phyloP scores from a whole-genome alignment of 129 eudicot species.

The Helianthus annuus region HanXRQr2.0-SUNRISE NC_035434.2:169855385-169855884 shows the following conservation, averaged over 20 bases:
- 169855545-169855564: not conserved
- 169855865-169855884: no score
- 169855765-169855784: not conserved
- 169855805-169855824: not conserved
- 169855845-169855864: not conserved
- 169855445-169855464: not conserved
- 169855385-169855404: no score
- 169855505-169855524: not conserved
- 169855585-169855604: slow-evolving; percentile 11
- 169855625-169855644: slow-evolving; percentile 13
- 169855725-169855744: not conserved
- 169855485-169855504: slow-evolving; percentile 3
- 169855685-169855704: slow-evolving; percentile 23
- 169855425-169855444: not conserved
- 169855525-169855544: not conserved
- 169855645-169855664: not conserved
- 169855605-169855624: slow-evolving; percentile 32
- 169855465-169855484: not conserved
- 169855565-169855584: not conserved
- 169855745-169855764: not conserved
- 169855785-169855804: slow-evolving; percentile 13
- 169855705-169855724: not conserved
- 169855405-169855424: not conserved
- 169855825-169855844: not conserved
- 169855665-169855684: slow-evolving; percentile 6